Conservation (phyloP, 1,284 basidiomycete genomes). For the Rhodotorula sp. region DNA sequence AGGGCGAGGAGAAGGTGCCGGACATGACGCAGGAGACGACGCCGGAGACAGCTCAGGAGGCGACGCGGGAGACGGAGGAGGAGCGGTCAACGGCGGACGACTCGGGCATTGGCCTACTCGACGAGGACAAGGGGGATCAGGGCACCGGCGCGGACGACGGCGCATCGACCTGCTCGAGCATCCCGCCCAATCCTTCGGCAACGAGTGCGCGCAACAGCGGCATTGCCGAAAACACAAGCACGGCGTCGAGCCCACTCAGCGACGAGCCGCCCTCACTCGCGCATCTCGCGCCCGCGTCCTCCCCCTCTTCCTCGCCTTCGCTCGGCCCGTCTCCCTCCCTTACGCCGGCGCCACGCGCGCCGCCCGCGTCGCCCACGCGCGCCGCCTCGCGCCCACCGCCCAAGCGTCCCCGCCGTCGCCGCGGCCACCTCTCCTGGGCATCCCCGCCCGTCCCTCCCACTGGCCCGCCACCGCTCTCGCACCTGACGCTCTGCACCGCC, state of each 20-base stretch:
- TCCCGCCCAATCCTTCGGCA: not conserved
- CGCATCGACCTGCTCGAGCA: not conserved
- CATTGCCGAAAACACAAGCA: not conserved
- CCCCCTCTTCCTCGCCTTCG: not conserved
- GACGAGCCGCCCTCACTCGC: not conserved
- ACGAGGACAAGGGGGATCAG: not conserved
- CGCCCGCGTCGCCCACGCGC: not conserved
- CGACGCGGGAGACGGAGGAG: too few species aligned
- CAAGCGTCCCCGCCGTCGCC: not conserved
- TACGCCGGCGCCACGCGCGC: not conserved
- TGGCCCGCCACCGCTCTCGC: not conserved
- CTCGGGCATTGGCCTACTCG: not conserved
- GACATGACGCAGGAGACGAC: not conserved
- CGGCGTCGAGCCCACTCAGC: not conserved
- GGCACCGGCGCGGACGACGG: too few species aligned
- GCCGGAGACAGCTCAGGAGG: too few species aligned
- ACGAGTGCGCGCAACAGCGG: not conserved
- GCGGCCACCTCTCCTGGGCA: constrained; percentile 1
- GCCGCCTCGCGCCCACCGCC: not conserved
- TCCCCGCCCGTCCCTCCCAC: not conserved
- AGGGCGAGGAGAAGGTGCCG: not conserved
- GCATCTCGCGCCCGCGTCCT: not conserved
- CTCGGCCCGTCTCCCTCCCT: not conserved
- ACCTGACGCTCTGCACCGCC: not conserved
- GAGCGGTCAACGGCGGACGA: not conserved